Conservation (phyloP, 306 rosid species). For the Pachyrhizus erosus region DNA sequence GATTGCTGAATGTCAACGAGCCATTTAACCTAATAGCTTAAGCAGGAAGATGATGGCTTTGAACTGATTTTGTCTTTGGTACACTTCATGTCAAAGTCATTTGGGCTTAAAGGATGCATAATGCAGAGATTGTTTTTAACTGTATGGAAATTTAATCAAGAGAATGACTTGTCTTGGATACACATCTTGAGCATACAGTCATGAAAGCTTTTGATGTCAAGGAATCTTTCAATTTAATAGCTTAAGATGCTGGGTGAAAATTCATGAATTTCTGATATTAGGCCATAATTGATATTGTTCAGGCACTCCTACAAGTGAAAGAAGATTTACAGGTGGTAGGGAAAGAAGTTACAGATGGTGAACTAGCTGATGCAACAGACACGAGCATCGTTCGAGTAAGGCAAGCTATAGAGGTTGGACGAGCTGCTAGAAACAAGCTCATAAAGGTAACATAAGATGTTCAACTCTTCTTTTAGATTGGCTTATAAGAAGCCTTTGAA, state of each 20-base stretch:
- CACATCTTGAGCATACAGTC: background rate
- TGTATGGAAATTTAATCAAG: background rate
- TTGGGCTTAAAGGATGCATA: background rate
- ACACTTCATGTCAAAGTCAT: background rate
- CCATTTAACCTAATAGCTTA: background rate
- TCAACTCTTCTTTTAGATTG: background rate
- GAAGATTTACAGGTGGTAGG: background rate
- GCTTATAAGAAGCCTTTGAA: background rate
- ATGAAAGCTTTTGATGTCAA: background rate
- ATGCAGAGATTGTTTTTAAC: background rate
- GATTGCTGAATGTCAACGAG: background rate
- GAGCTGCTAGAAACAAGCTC: constrained; percentile 15
- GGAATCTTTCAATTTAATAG: background rate
- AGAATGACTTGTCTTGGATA: background rate
- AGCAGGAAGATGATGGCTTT: background rate
- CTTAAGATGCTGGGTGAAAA: background rate
- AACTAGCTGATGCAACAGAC: constrained; percentile 3
- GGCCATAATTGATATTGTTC: background rate
- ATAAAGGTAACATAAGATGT: background rate
- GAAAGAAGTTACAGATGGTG: constrained; percentile 5
- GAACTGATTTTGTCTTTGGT: background rate
- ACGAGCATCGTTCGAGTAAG: background rate
- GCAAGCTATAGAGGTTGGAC: constrained; percentile 14
- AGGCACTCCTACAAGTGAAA: background rate
- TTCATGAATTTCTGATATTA: background rate